These are phyloP conservation scores for Boletus reticulatus DNA, from an alignment of 768 basidiomycete genomes.

Conservation along the genomic window DNA sequence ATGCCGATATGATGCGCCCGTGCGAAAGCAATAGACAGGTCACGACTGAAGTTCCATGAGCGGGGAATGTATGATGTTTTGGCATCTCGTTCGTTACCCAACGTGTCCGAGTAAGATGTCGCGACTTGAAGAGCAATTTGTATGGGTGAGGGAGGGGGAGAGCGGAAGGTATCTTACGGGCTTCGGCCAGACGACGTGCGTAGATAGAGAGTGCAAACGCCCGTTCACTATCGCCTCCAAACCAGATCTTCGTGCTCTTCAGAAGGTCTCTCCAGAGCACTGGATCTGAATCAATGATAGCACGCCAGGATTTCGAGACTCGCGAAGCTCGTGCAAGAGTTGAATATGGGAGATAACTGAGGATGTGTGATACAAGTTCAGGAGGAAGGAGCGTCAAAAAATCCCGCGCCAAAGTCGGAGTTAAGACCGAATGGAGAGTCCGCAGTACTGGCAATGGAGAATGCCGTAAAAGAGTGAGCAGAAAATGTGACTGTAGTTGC, in stretches of 20 bases:
- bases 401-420: slow-evolving; percentile 89
- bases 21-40: slow-evolving; percentile 95
- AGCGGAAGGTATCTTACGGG: slow-evolving; percentile 38
- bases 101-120: slow-evolving; percentile 73
- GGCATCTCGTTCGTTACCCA: slow-evolving; percentile 77
- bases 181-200: slow-evolving; percentile 51
- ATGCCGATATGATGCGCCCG: slow-evolving; percentile 94
- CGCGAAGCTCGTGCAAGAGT: slow-evolving; percentile 84
- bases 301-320: slow-evolving; percentile 88
- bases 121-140: slow-evolving; percentile 91
- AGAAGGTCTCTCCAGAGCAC: slow-evolving; percentile 88
- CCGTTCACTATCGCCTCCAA: slow-evolving; percentile 81
- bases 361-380: slow-evolving; percentile 86
- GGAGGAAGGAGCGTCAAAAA: slow-evolving; percentile 90
- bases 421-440: slow-evolving; percentile 83
- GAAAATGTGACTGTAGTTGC: slow-evolving; percentile 86
- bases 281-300: slow-evolving; percentile 87
- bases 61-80: slow-evolving; percentile 79
- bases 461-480: slow-evolving; percentile 89
- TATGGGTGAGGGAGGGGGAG: slow-evolving; percentile 82
- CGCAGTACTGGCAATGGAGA: slow-evolving; percentile 90
- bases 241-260: slow-evolving; percentile 83
- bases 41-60: slow-evolving; percentile 88
- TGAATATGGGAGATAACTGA: slow-evolving; percentile 79
- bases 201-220: slow-evolving; percentile 73